Evolutionary conservation across 179 eudicot genomes (phyloP).

Genomic region (Amaranthus tricolor): DNA sequence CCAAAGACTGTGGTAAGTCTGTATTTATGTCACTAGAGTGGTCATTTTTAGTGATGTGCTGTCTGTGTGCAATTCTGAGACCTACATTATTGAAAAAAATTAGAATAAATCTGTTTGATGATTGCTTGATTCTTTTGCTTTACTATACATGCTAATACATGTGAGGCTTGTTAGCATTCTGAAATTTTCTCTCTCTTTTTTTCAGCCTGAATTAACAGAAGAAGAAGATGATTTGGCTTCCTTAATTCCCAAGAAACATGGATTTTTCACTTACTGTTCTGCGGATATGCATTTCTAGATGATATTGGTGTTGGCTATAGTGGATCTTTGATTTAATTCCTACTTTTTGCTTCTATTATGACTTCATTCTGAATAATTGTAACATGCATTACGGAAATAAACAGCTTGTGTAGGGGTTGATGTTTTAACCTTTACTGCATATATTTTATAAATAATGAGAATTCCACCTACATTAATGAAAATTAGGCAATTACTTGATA

Average conservation of each 20-base stretch:
- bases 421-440: not conserved
- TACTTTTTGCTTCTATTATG: no score
- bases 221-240: constrained; percentile 55
- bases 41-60: not conserved
- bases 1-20: constrained; percentile 74
- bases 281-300: not conserved
- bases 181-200: not conserved
- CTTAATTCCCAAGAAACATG: not conserved
- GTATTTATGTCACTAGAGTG: not conserved
- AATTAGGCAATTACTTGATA: no score
- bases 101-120: not conserved
- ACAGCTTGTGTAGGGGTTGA: not conserved
- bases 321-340: no score
- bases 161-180: not conserved
- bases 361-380: not conserved
- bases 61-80: not conserved
- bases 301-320: no score
- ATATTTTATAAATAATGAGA: not conserved
- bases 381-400: not conserved
- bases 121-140: not conserved
- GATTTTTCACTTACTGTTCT: not conserved
- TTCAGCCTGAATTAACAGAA: constrained; percentile 82
- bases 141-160: not conserved
- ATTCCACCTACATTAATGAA: no score
- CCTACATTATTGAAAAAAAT: not conserved